A percentile compares a stretch with the other conserved stretches of the same genome.
phyloP scores from a whole-genome alignment of 2,329 filamentous ascomycete species.

The Monilinia fructigena region DNA sequence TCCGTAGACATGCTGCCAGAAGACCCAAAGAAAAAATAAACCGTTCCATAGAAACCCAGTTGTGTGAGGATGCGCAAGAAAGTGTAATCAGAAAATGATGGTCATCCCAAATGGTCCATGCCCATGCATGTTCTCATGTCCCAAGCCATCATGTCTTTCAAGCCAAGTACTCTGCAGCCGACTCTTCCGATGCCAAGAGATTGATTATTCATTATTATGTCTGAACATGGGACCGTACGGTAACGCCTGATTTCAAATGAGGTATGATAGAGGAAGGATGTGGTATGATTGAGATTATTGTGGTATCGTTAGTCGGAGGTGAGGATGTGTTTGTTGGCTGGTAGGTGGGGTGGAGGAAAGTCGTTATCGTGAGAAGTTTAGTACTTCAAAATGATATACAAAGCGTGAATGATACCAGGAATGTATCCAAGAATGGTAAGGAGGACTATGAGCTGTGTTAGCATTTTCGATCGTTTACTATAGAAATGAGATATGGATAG shows the following conservation, averaged over 20 bases:
- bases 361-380: constrained; percentile 46
- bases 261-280: not conserved
- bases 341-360: constrained; percentile 1
- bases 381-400: constrained; percentile 77
- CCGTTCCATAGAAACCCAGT: constrained; percentile 13
- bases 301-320: constrained; percentile 6
- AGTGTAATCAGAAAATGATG: constrained; percentile 7
- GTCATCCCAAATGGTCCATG: constrained; percentile 7
- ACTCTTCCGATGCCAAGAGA: constrained; percentile 17
- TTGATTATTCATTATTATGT: constrained; percentile 2
- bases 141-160: constrained; percentile 2
- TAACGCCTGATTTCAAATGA: constrained; percentile 8
- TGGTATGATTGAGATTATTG: not conserved
- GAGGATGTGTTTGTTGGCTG: not conserved
- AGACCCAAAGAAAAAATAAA: constrained; percentile 21
- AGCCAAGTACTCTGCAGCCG: constrained; percentile 14
- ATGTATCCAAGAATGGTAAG: constrained; percentile 25
- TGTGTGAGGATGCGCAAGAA: constrained; percentile 7
- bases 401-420: constrained; percentile 27
- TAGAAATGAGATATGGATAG: constrained; percentile 72
- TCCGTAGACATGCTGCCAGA: constrained; percentile 33
- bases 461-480: not conserved
- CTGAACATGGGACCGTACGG: constrained; percentile 3
- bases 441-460: constrained; percentile 4
- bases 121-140: constrained; percentile 2